These are phyloP conservation scores for Pterocarpus santalinus DNA, from an alignment of 306 rosid species.

Conservation along the genomic window DNA sequence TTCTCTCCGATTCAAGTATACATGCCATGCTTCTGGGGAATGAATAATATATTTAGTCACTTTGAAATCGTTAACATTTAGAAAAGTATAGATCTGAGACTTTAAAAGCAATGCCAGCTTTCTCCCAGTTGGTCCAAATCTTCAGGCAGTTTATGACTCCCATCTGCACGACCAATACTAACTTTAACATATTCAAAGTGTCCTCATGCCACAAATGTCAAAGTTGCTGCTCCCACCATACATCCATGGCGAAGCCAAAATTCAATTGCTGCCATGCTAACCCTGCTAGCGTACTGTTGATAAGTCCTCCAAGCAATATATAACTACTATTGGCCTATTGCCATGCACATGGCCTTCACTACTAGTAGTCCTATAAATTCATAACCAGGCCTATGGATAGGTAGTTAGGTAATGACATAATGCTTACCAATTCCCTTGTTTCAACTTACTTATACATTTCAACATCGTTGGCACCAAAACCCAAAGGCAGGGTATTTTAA, in stretches of 20 bases:
- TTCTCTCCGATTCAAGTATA: neutral
- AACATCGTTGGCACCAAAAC: slow-evolving; percentile 4
- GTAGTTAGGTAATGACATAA: neutral
- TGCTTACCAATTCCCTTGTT: slow-evolving; percentile 10
- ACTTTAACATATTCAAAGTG: neutral
- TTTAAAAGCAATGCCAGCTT: neutral
- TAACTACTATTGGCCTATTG: neutral
- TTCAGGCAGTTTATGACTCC: neutral
- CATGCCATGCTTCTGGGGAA: neutral
- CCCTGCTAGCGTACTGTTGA: neutral
- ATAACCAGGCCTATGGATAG: slow-evolving; percentile 25
- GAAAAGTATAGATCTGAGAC: slow-evolving; percentile 20
- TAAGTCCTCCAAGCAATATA: slow-evolving; percentile 2
- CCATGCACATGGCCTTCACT: neutral
- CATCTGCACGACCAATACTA: neutral
- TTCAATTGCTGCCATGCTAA: too few species aligned
- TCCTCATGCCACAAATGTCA: slow-evolving; percentile 7
- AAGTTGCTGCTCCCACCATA: neutral
- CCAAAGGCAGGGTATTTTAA: slow-evolving; percentile 7
- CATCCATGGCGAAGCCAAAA: too few species aligned
- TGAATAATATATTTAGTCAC: neutral
- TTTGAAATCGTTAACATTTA: slow-evolving; percentile 16
- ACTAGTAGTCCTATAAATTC: slow-evolving; percentile 33
- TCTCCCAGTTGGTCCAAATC: slow-evolving; percentile 3
- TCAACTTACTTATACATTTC: neutral